These are phyloP conservation scores for Metarhizium brunneum DNA, from an alignment of 2,329 filamentous ascomycete species.

Conservation along the genomic window DNA sequence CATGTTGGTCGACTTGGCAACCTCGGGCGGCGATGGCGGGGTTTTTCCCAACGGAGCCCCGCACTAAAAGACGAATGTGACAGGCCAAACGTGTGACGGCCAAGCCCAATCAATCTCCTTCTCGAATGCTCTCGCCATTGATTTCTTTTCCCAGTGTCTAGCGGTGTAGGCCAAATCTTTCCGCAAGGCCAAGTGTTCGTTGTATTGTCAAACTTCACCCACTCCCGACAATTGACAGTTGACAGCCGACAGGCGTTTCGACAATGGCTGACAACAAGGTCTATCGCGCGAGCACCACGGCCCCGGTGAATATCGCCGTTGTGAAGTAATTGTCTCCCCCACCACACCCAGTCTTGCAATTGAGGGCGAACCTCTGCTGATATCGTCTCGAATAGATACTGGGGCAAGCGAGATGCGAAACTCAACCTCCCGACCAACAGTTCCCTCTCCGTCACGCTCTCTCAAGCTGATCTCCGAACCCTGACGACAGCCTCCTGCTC, in stretches of 20 bases:
- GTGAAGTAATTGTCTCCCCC: conserved; percentile 60
- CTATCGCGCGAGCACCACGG: conserved; percentile 90
- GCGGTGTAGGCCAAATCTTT: too few relatives aligned
- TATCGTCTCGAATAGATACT: conserved; percentile 45
- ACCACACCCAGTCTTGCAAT: background rate
- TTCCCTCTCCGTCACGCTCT: conserved; percentile 92
- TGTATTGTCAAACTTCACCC: too few relatives aligned
- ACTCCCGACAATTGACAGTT: background rate
- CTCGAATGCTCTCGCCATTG: too few relatives aligned
- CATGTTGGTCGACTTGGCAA: too few relatives aligned
- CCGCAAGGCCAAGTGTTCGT: too few relatives aligned
- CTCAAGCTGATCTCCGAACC: conserved; percentile 85
- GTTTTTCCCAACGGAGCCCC: too few relatives aligned
- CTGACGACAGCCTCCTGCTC: conserved; percentile 94
- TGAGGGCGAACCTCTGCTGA: background rate
- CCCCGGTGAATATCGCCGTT: conserved; percentile 95
- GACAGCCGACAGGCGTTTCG: background rate
- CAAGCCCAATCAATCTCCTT: too few relatives aligned
- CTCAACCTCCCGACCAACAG: conserved; percentile 97
- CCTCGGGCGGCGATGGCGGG: too few relatives aligned
- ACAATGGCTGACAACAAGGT: conserved; percentile 47
- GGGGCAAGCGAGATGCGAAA: conserved; percentile 91
- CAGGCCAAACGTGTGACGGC: too few relatives aligned
- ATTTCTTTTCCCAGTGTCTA: too few relatives aligned
- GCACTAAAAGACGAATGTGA: too few relatives aligned